Conservation (phyloP, 148 eudicot species). For the Diospyros lotus region DNA sequence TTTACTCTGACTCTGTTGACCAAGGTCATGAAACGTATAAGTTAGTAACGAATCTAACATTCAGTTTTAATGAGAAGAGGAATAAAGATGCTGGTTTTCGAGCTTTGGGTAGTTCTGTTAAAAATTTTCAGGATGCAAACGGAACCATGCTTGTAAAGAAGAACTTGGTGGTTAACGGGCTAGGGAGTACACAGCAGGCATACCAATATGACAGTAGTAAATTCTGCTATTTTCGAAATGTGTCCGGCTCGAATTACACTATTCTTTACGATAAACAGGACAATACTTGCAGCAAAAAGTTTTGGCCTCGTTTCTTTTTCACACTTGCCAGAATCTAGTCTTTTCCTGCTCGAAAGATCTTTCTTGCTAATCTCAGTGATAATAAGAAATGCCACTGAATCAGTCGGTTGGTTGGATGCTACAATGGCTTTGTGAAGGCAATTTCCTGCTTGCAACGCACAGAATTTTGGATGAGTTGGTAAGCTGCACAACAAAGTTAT, state of each 20-base stretch:
- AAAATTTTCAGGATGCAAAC: conserved; percentile 56
- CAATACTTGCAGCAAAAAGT: conserved; percentile 32
- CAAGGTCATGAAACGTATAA: conserved; percentile 33
- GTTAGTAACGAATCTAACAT: conserved; percentile 39
- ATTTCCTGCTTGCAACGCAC: not conserved
- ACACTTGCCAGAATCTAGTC: conserved; percentile 11
- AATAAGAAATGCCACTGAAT: not conserved
- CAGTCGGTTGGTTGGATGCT: not conserved
- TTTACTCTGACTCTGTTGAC: conserved; percentile 39
- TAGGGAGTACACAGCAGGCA: conserved; percentile 57
- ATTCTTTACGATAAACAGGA: conserved; percentile 52
- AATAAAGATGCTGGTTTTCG: conserved; percentile 13
- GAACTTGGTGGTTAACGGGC: conserved; percentile 55
- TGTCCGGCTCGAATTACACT: conserved; percentile 75
- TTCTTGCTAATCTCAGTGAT: not conserved
- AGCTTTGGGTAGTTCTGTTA: conserved; percentile 27
- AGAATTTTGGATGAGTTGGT: not conserved
- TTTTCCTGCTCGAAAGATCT: conserved; percentile 15
- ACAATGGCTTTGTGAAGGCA: not conserved
- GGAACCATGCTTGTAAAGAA: conserved; percentile 59
- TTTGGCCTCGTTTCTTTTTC: conserved; percentile 2
- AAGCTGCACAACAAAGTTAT: not conserved
- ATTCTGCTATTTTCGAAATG: conserved; percentile 59
- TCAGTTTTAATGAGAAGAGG: conserved; percentile 48
- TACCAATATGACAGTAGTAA: conserved; percentile 37